Conservation (phyloP, 345 rosid species). For the Psidium guajava region DNA sequence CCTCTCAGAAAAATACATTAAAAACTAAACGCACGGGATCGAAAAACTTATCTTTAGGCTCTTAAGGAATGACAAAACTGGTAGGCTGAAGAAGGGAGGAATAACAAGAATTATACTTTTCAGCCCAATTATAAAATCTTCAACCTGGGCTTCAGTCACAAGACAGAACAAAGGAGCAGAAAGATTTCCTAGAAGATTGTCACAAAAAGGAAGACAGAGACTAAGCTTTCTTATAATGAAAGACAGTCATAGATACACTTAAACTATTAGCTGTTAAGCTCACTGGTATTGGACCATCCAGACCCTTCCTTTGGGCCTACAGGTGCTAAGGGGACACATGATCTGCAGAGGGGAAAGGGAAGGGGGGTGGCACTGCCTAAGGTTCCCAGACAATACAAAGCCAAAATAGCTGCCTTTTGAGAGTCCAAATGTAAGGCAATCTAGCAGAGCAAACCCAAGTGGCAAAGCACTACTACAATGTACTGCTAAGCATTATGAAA, state of each 20-base stretch:
- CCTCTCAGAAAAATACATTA: neutral
- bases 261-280: neutral
- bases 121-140: neutral
- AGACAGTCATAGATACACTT: neutral
- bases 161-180: neutral
- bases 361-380: neutral
- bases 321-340: neutral
- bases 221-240: neutral
- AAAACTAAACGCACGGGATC: neutral
- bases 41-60: neutral
- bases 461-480: neutral
- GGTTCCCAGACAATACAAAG: neutral
- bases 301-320: neutral
- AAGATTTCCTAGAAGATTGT: neutral
- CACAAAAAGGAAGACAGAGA: neutral
- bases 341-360: neutral
- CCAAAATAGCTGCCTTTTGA: neutral
- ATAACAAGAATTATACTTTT: neutral
- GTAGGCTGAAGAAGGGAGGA: neutral
- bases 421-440: neutral
- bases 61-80: neutral
- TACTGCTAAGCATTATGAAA: neutral
- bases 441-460: neutral
- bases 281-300: neutral
- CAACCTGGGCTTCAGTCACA: neutral